Base-by-base conservation (phyloP, 768 basidiomycete species). In the Leccinellum albellum region DNA sequence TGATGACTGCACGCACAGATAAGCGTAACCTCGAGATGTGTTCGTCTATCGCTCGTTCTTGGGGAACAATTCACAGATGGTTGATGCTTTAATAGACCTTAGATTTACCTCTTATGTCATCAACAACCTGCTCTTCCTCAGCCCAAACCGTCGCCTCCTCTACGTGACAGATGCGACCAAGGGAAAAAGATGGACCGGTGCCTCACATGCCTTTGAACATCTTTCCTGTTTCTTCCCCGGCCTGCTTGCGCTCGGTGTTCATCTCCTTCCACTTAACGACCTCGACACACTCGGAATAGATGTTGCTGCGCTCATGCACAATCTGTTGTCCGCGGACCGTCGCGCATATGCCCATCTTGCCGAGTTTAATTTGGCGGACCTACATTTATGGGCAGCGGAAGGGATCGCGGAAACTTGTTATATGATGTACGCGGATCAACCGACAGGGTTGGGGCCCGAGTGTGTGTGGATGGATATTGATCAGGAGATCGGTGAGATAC, bases 191-290 rank as follows among this genome's bases (percentile, higher is more conserved):
- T 13, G 63, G 3, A 59, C 65, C n/a, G 40, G 54, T 1, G 74
- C 82, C 13, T 71, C 78, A 3, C 81, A 85, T 62, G 60, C 61
- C 12, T 82, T 89, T 58, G 87, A 91, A 61, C 89, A 91, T 64
- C 75, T 91, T 20, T 81, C 88, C 1, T 90, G 89, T 69, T 91
- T 90, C 74, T 77, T 89, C 53, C 88, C 88, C 0, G 89, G 89
- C 5, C 76, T 90, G 10, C 75, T 91, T 24, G 87, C 88, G 6
- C 79, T 91, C 3, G 89, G 89, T 15, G 87, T 73, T 4, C 80
- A 86, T 61, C 80, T 80, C 7, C 77, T 89, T 28, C 82, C 82
- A 6, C 74, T 86, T 45, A 75, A 86, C 58, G 68, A 80, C 51
- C 76, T 86, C 8, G 69, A 75, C 20, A 61, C 73, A 2, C 64